A percentile compares a stretch with the other conserved stretches of the same genome.
Evolutionary conservation across 495 filamentous ascomycete species (phyloP).

Genomic region (Filosporella fistucella): DNA sequence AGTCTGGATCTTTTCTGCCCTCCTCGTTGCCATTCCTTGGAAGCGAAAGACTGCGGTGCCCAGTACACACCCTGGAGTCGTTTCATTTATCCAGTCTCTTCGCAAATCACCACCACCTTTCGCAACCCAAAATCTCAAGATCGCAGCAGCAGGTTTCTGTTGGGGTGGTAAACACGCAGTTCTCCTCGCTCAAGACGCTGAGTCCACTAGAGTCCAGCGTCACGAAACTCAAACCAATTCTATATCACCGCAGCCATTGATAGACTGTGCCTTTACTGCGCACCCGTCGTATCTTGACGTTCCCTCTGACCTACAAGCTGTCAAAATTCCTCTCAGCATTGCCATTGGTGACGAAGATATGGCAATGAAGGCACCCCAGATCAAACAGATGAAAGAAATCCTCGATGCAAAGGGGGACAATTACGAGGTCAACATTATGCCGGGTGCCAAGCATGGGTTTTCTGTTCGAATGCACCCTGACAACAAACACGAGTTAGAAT

Average conservation of each 20-base stretch:
- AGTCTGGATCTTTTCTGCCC: constrained; percentile 3
- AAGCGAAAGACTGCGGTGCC: constrained; percentile 29
- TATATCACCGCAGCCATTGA: constrained; percentile 25
- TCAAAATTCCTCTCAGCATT: constrained; percentile 48
- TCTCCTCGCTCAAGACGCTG: constrained; percentile 32
- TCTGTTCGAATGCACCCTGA: constrained; percentile 45
- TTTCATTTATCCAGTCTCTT: constrained; percentile 39
- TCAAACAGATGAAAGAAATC: constrained; percentile 37
- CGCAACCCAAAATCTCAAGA: constrained; percentile 15
- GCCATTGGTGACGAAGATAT: constrained; percentile 51
- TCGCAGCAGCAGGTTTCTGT: constrained; percentile 54
- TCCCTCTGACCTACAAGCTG: constrained; percentile 48
- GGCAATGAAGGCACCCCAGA: constrained; percentile 31
- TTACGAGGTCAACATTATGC: constrained; percentile 46
- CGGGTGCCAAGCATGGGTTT: constrained; percentile 59
- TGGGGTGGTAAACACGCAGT: constrained; percentile 54
- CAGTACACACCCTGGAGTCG: constrained; percentile 37
- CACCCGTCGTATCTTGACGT: constrained; percentile 49
- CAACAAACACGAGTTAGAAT: constrained; percentile 37
- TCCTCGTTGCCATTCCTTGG: constrained; percentile 30
- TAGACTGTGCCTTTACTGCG: constrained; percentile 50
- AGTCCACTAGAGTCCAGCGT: constrained; percentile 7
- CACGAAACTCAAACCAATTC: constrained; percentile 18
- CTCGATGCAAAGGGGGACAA: constrained; percentile 37
- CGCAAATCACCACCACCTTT: constrained; percentile 26